These are phyloP conservation scores for Blastomyces parvus DNA, from an alignment of 2,329 filamentous ascomycete genomes.

Conservation along the genomic window DNA sequence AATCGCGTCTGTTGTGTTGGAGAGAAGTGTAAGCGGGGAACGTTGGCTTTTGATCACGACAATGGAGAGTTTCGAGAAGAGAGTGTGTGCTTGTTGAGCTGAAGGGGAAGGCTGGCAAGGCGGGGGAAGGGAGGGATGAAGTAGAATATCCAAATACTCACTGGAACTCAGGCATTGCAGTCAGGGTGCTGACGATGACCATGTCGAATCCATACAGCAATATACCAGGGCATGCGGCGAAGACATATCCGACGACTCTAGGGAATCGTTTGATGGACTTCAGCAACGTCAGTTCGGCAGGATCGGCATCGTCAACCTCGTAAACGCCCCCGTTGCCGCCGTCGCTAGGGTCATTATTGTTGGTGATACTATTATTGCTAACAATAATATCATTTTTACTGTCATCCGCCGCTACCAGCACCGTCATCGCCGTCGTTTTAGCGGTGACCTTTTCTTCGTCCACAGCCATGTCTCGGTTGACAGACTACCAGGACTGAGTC, in stretches of 20 bases:
- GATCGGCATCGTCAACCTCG: conserved; percentile 3
- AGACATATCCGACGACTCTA: conserved; percentile 12
- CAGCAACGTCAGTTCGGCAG: conserved; percentile 10
- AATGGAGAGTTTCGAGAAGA: conserved; percentile 6
- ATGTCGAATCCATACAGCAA: conserved; percentile 17
- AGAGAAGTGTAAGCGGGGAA: too few species aligned
- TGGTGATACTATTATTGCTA: not conserved
- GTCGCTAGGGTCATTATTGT: not conserved
- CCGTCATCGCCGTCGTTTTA: not conserved
- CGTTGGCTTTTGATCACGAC: not conserved
- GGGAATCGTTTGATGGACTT: conserved; percentile 16
- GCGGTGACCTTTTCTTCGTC: not conserved
- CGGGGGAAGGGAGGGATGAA: too few species aligned
- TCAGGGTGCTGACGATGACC: conserved; percentile 16
- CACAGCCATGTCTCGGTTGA: not conserved
- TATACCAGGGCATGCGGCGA: conserved; percentile 13
- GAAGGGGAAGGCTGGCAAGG: not conserved
- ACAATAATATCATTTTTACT: not conserved
- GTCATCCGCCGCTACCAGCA: not conserved
- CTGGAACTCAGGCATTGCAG: conserved; percentile 18
- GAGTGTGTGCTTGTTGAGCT: not conserved
- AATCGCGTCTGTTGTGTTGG: conserved; percentile 22
- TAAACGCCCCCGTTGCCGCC: not conserved
- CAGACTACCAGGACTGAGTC: not conserved
- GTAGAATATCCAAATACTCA: conserved; percentile 9